phyloP scores from a whole-genome alignment of 2,329 filamentous ascomycete species.

The Fusarium sp. region DNA sequence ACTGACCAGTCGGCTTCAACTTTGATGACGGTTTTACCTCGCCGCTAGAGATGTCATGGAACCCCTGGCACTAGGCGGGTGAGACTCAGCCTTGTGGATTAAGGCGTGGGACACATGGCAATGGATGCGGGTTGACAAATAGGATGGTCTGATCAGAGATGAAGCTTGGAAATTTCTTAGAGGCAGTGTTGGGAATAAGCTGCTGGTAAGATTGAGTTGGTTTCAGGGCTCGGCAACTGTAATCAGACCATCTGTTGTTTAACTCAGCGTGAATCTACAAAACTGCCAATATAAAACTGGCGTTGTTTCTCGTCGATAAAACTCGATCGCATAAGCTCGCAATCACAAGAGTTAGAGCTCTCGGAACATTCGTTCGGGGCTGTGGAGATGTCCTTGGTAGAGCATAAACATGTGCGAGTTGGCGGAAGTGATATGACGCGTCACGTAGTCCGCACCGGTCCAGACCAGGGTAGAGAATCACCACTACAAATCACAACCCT shows the following conservation, averaged over 20 bases:
- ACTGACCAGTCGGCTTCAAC: constrained; percentile 1
- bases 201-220: background rate
- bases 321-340: background rate
- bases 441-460: background rate
- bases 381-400: background rate
- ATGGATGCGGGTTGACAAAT: background rate
- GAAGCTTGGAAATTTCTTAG: background rate
- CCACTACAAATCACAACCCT: background rate
- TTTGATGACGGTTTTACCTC: background rate
- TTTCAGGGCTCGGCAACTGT: background rate
- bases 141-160: background rate
- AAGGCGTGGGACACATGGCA: background rate
- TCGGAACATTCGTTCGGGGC: background rate
- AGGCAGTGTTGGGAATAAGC: background rate
- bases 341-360: background rate
- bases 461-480: background rate
- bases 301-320: background rate
- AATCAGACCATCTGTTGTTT: background rate
- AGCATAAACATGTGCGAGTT: background rate
- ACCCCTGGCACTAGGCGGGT: background rate
- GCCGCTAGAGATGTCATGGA: background rate
- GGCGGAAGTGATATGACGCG: background rate
- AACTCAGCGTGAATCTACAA: background rate
- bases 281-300: background rate
- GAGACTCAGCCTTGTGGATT: background rate